A percentile compares a stretch with the other conserved stretches of the same genome.
These are phyloP conservation scores for Silene coronaria DNA, from an alignment of 179 eudicot species.

Conservation along the genomic window DNA sequence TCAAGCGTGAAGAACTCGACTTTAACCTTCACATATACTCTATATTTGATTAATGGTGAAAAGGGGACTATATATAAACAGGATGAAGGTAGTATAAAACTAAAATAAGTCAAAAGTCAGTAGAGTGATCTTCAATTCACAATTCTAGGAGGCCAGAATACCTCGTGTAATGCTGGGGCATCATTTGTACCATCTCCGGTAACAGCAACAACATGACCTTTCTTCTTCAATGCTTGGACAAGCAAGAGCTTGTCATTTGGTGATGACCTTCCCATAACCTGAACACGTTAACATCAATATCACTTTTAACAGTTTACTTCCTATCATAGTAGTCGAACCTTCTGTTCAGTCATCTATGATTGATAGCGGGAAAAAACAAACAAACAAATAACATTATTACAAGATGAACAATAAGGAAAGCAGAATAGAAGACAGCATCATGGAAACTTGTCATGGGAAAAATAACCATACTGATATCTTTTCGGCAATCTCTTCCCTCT, in stretches of 20 bases:
- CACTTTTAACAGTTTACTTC: not conserved
- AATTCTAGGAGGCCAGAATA: conserved; percentile 20
- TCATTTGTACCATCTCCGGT: conserved; percentile 99
- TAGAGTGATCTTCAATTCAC: not conserved
- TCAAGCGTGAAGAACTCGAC: too few relatives aligned
- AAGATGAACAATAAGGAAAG: not conserved
- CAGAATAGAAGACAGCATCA: not conserved
- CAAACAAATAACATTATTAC: not conserved
- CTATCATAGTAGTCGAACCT: not conserved
- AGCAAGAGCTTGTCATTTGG: conserved; percentile 88
- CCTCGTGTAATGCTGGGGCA: conserved; percentile 96
- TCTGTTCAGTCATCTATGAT: not conserved
- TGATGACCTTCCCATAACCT: conserved; percentile 98
- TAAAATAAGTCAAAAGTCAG: not conserved
- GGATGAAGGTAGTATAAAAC: not conserved
- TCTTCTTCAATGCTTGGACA: conserved; percentile 84
- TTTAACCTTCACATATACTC: too few relatives aligned
- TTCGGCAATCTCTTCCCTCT: conserved; percentile 62
- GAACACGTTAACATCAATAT: conserved; percentile 2
- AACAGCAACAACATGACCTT: conserved; percentile 89
- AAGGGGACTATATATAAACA: too few relatives aligned
- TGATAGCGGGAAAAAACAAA: not conserved
- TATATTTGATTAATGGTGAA: too few relatives aligned
- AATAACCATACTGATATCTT: conserved; percentile 58
- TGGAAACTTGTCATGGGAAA: not conserved